Percentiles rank a stretch among this genome's conserved stretches.
phyloP scores from a whole-genome alignment of 495 filamentous ascomycete species.

The Penicillium riverlandense region DNA sequence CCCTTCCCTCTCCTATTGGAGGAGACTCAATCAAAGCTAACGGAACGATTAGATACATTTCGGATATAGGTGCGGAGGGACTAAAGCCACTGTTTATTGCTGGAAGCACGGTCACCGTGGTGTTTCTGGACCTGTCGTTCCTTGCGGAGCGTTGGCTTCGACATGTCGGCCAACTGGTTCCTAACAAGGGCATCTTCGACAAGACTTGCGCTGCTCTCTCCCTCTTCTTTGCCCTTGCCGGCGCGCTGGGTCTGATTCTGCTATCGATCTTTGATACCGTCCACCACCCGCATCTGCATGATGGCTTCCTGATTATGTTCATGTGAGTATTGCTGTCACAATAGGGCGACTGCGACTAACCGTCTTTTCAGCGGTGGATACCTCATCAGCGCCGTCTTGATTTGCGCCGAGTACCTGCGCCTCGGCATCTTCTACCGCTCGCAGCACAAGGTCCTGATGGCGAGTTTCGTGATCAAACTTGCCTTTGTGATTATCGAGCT shows the following conservation, averaged over 20 bases:
- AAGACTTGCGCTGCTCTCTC: slow-evolving; percentile 61
- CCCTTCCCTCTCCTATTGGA: slow-evolving; percentile 3
- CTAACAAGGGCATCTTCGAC: slow-evolving; percentile 60
- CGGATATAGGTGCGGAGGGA: slow-evolving; percentile 68
- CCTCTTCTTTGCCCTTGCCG: slow-evolving; percentile 67
- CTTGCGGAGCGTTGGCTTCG: slow-evolving; percentile 75
- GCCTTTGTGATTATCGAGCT: slow-evolving; percentile 74
- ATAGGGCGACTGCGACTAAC: background rate
- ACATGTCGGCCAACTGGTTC: slow-evolving; percentile 63
- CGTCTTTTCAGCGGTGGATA: slow-evolving; percentile 37
- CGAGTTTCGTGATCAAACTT: slow-evolving; percentile 78
- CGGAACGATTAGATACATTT: slow-evolving; percentile 43
- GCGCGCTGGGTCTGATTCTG: slow-evolving; percentile 71
- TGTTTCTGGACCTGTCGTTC: slow-evolving; percentile 80
- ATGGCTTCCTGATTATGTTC: slow-evolving; percentile 75
- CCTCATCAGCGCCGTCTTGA: slow-evolving; percentile 71
- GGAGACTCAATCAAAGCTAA: background rate
- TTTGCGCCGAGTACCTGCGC: slow-evolving; percentile 81
- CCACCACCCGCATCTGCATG: slow-evolving; percentile 57
- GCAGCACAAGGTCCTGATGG: slow-evolving; percentile 60
- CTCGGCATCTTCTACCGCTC: slow-evolving; percentile 67
- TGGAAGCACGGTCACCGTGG: slow-evolving; percentile 68
- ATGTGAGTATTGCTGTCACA: slow-evolving; percentile 44
- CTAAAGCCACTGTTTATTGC: slow-evolving; percentile 86
- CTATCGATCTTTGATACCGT: slow-evolving; percentile 79